phyloP scores from a whole-genome alignment of 1,139 yeast genomes.

The Tardiomyces digboiensis region DNA sequence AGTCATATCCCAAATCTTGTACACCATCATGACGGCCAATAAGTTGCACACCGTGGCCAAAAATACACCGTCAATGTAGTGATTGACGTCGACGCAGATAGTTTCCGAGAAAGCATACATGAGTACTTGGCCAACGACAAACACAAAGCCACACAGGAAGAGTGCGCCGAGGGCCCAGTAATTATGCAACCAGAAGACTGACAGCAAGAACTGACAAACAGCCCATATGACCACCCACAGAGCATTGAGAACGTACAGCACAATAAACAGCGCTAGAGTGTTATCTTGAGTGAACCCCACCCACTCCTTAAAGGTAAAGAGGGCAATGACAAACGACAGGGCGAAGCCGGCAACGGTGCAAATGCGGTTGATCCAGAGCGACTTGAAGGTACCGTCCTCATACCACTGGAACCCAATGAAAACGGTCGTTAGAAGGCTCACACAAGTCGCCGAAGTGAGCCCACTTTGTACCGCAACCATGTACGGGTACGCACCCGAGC shows the following conservation, averaged over 20 bases:
- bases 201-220: conserved; percentile 61
- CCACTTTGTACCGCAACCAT: conserved; percentile 80
- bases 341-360: conserved; percentile 37
- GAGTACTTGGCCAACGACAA: conserved; percentile 70
- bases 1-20: conserved; percentile 94
- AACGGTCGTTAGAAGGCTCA: conserved; percentile 64
- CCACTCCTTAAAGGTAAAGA: conserved; percentile 72
- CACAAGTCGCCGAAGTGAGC: conserved; percentile 58
- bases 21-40: conserved; percentile 86
- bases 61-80: conserved; percentile 84
- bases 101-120: conserved; percentile 55
- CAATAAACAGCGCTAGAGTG: conserved; percentile 57
- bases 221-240: conserved; percentile 52
- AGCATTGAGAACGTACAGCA: conserved; percentile 64
- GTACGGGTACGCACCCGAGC: conserved; percentile 63
- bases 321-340: conserved; percentile 54
- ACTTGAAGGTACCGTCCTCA: conserved; percentile 79
- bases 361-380: conserved; percentile 45
- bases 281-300: conserved; percentile 33
- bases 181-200: conserved; percentile 57
- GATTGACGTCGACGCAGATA: conserved; percentile 66
- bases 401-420: conserved; percentile 77
- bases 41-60: conserved; percentile 75
- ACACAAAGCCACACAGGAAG: conserved; percentile 57
- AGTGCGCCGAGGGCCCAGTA: conserved; percentile 89